phyloP scores from a whole-genome alignment of 331 rosid species.

The Cydonia oblonga region DNA sequence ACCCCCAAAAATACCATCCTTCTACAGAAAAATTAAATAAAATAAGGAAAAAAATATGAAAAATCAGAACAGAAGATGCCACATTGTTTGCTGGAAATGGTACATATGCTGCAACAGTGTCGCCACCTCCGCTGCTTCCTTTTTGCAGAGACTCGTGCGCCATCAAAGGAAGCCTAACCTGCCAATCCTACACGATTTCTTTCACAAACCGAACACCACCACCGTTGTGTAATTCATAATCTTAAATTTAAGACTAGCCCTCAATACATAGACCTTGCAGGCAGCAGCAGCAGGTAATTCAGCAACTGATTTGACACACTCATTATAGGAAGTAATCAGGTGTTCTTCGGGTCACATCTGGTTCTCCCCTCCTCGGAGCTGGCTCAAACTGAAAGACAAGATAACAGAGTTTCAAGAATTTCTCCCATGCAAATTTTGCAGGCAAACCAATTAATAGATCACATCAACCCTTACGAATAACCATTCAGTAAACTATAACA shows the following conservation, averaged over 20 bases:
- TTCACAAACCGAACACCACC: constrained; percentile 3
- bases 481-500: neutral
- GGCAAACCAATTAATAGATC: neutral
- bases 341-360: constrained; percentile 86
- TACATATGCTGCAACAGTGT: constrained; percentile 36
- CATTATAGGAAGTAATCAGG: constrained; percentile 83
- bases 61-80: constrained; percentile 21
- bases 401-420: neutral
- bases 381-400: constrained; percentile 68
- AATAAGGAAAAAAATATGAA: neutral
- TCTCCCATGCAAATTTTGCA: neutral
- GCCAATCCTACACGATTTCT: constrained; percentile 12
- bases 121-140: constrained; percentile 36
- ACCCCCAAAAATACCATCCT: constrained; percentile 27
- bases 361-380: constrained; percentile 96
- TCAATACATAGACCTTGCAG: constrained; percentile 25
- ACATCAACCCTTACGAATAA: neutral
- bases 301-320: constrained; percentile 18
- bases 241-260: constrained; percentile 19
- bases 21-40: constrained; percentile 25
- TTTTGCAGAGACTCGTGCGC: constrained; percentile 22
- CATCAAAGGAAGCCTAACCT: constrained; percentile 23
- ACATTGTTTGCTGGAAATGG: constrained; percentile 48
- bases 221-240: constrained; percentile 3
- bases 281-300: constrained; percentile 23